phyloP scores from a whole-genome alignment of 139 green algal species.

The Chlorella sp. region DNA sequence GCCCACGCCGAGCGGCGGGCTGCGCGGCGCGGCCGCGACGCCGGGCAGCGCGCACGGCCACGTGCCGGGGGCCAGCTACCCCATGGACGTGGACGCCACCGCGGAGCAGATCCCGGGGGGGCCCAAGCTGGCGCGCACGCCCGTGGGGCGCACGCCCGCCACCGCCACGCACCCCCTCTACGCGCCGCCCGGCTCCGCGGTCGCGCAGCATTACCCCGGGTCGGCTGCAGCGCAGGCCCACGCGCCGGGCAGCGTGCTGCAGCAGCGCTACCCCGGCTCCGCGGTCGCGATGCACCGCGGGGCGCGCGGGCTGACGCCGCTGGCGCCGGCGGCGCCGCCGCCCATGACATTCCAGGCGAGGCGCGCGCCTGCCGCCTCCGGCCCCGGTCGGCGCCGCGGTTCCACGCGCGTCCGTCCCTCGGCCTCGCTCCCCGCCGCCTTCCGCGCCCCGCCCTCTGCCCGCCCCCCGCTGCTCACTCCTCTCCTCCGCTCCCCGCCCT shows the following conservation, averaged over 20 bases:
- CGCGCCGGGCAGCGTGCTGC: not conserved
- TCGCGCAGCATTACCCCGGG: constrained; percentile 29
- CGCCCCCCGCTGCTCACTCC: not conserved
- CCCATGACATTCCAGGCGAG: constrained; percentile 60
- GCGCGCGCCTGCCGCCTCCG: too few species aligned
- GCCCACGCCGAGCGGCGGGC: constrained; percentile 16
- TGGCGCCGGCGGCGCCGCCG: not conserved
- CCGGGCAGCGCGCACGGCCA: constrained; percentile 4
- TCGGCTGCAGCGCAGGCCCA: not conserved
- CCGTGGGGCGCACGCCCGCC: constrained; percentile 19
- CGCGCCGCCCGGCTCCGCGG: not conserved
- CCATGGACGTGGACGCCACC: not conserved
- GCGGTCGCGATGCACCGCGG: constrained; percentile 20
- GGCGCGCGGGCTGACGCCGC: constrained; percentile 21
- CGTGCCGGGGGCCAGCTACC: not conserved
- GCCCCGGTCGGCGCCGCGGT: too few species aligned
- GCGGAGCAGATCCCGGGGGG: constrained; percentile 31
- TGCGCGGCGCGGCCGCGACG: constrained; percentile 30
- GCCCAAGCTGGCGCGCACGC: constrained; percentile 39
- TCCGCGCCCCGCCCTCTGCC: not conserved
- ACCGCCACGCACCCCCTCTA: constrained; percentile 8
- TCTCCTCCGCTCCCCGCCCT: not conserved
- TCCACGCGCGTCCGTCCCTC: not conserved
- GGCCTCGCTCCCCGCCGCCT: not conserved
- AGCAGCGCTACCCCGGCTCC: constrained; percentile 16